These are phyloP conservation scores for Crithidia acanthocephali DNA, from an alignment of 208 protist genomes.

Conservation along the genomic window DNA sequence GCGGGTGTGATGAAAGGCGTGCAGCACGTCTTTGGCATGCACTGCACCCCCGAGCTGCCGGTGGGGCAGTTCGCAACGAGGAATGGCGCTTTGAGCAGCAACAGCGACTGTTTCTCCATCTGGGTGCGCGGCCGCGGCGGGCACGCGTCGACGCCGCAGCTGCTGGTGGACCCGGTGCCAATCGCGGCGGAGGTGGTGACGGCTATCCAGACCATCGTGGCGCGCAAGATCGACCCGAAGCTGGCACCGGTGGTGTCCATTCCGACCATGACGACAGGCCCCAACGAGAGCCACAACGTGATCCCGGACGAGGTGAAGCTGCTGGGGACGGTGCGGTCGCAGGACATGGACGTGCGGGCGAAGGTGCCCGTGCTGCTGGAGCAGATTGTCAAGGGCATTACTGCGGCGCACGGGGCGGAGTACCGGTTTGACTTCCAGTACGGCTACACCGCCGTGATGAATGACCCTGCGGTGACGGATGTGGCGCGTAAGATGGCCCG, in stretches of 20 bases:
- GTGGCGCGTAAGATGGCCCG: constrained; percentile 39
- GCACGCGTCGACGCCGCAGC: constrained; percentile 63
- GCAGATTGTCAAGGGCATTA: constrained; percentile 48
- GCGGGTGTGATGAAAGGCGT: constrained; percentile 56
- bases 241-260: constrained; percentile 58
- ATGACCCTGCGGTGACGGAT: constrained; percentile 48
- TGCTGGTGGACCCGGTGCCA: constrained; percentile 62
- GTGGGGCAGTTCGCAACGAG: constrained; percentile 26
- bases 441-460: constrained; percentile 63
- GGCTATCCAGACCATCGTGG: constrained; percentile 59
- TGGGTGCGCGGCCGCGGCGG: constrained; percentile 54
- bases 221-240: constrained; percentile 47
- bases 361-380: constrained; percentile 45
- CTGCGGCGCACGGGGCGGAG: constrained; percentile 47
- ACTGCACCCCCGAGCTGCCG: constrained; percentile 33
- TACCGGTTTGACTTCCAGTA: constrained; percentile 37
- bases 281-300: constrained; percentile 66
- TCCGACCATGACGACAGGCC: constrained; percentile 49
- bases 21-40: constrained; percentile 54
- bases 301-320: constrained; percentile 65
- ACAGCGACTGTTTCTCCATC: constrained; percentile 43
- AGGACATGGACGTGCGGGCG: constrained; percentile 41
- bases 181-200: constrained; percentile 65
- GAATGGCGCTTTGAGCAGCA: constrained; percentile 26
- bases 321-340: constrained; percentile 56